Evolutionary conservation across 768 basidiomycete species (phyloP), one percentile per base, ranked within the genome.

Genomic region (Leccinum arenicola): DNA sequence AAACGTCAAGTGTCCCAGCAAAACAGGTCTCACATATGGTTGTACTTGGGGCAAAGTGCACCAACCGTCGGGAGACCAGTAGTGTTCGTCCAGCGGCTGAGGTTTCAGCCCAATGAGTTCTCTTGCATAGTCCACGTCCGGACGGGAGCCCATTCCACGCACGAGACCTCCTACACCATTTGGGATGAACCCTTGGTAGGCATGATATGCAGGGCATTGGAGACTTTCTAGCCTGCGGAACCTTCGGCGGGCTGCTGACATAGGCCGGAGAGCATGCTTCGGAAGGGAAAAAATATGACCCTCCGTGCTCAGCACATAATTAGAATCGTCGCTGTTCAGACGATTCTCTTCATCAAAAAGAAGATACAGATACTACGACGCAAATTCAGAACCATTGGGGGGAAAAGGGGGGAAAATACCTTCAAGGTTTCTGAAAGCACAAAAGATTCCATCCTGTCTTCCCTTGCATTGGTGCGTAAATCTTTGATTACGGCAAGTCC

Each of bases 381-480:
- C 19, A 19, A 45, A 36, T 51, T 69, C 40, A 59, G 55, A 27
- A 56, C 3, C 12, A 21, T 57, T 15, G 3, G 4, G 33, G 6
- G 29, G 29, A 50, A 43, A 8, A 15, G 45, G 38, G 23, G 12
- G 11, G 21, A n/a, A 57, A 73, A 33, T 59, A 88, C 93, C 81
- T 95, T 96, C 50, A 97, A 76, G 1, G 94, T 94, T 75, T 96
- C 95, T 3, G 92, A 94, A 33, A 98, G 79, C n/a, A 85, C 85
- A 72, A 98, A 99, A 5, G 91, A 93, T 73, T 98, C 97, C 97
- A 98, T 98, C 60, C 96, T 84, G 67, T 98, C 93, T 62, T 95
- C 93, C 17, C 83, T 84, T 65, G 85, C 78, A 64, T 92, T 90
- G 31, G 79, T 85, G 45, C 87, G 79, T 3, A 98, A 80, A 73